Base-by-base conservation (phyloP, 2,329 filamentous ascomycete genomes). In the Cladosporium sp. region DNA sequence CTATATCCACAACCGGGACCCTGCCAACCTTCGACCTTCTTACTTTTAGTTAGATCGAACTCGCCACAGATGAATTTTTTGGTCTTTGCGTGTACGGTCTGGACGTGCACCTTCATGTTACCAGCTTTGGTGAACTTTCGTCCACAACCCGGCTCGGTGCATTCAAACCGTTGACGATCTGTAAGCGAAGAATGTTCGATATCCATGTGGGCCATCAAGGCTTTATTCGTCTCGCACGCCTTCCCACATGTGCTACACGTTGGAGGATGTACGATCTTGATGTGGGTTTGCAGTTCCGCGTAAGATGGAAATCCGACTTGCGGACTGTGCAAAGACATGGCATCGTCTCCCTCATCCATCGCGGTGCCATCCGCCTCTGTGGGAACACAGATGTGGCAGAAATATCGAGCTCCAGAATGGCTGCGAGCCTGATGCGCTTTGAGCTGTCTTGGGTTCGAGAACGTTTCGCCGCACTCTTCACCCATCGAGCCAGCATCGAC, bases 41-140 rank as follows among this genome's bases (percentile, higher is more conserved):
- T 74, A 44, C 83, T 84, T 7, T 77, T 77, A n/a, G 77, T 80
- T 1, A 91, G 75, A 63, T 88, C 83, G 10, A 85, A 81, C 48
- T 86, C 75, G 15, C 90, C 90, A 67, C 93, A 97, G n/a, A 90
- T 78, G 68, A 90, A 97, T 9, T 85, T 85, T 59, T 78, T 80
- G 63, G 85, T 77, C 17, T 90, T 87, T 63, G 91, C 82, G 69
- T 97, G 93, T 0, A 87, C 86, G 10, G 83, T 86, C 58, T 87
- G 86, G 56, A 93, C 78, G 69, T 97, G 93, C 0, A 86, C 83
- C 15, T 87, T 89, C 52, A 96, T 79, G 66, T 96, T 97, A n/a
- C 88, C 87, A 60, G 83, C 85, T 68, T 88, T 89, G 17, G 90
- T 92, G 73, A 97, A 97, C 55, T 79, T 83, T 68, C 89, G 90